These are phyloP conservation scores for Eutrema japonicum DNA, from an alignment of 345 rosid species.

Conservation along the genomic window DNA sequence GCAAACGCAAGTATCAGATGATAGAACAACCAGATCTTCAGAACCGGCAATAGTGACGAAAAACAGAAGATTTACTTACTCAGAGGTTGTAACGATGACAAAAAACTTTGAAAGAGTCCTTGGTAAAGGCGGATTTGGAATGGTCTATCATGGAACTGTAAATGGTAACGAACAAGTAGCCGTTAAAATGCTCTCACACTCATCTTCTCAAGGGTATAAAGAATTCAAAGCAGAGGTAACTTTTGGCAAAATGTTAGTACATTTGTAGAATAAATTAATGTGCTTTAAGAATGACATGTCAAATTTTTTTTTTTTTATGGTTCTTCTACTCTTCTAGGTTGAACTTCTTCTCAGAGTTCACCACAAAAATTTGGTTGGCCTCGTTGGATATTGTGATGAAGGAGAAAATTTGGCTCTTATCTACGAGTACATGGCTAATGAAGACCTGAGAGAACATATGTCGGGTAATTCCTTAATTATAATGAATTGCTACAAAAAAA, in stretches of 20 bases:
- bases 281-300: not conserved
- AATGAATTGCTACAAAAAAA: not conserved
- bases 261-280: not conserved
- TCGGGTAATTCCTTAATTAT: slow-evolving; percentile 24
- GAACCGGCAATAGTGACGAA: slow-evolving; percentile 27
- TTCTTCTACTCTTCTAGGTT: slow-evolving; percentile 37
- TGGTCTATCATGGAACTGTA: slow-evolving; percentile 50
- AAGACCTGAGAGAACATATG: slow-evolving; percentile 42
- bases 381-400: slow-evolving; percentile 53
- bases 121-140: slow-evolving; percentile 59
- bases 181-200: slow-evolving; percentile 51
- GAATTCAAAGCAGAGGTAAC: slow-evolving; percentile 56
- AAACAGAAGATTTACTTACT: slow-evolving; percentile 41
- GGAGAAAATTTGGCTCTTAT: slow-evolving; percentile 49
- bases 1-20: slow-evolving; percentile 14
- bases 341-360: slow-evolving; percentile 53
- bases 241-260: not conserved
- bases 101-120: slow-evolving; percentile 46
- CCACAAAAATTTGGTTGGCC: slow-evolving; percentile 50
- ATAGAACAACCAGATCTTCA: slow-evolving; percentile 16
- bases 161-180: slow-evolving; percentile 48
- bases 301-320: not conserved
- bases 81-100: slow-evolving; percentile 48
- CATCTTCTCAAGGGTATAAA: slow-evolving; percentile 56
- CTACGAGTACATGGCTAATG: slow-evolving; percentile 54